Percentiles rank a stretch among this genome's conserved stretches.
Evolutionary conservation across 1,284 basidiomycete genomes (phyloP).

Genomic region (Takashimella koratensis): DNA sequence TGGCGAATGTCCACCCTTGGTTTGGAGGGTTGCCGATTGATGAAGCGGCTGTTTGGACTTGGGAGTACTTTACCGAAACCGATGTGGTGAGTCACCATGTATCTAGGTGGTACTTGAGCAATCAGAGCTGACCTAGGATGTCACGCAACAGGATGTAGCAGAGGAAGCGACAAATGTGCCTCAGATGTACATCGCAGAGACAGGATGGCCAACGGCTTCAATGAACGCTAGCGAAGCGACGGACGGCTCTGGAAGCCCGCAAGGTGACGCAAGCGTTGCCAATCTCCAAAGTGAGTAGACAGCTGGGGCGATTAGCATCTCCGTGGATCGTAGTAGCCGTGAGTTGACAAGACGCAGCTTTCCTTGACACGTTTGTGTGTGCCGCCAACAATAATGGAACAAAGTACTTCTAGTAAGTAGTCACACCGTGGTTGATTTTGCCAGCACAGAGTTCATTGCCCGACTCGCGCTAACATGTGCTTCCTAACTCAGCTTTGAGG

Average conservation of each 20-base stretch:
- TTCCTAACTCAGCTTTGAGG: slow-evolving; percentile 57
- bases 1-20: slow-evolving; percentile 67
- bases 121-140: too few relatives aligned
- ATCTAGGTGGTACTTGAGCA: neutral
- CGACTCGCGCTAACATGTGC: too few relatives aligned
- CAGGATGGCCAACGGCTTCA: slow-evolving; percentile 73
- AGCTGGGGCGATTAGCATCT: neutral
- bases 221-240: slow-evolving; percentile 57
- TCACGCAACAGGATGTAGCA: slow-evolving; percentile 38
- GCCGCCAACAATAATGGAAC: slow-evolving; percentile 75
- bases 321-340: neutral
- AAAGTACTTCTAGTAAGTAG: slow-evolving; percentile 60
- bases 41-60: slow-evolving; percentile 66
- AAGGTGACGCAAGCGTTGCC: slow-evolving; percentile 57
- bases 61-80: slow-evolving; percentile 57
- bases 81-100: slow-evolving; percentile 55
- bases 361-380: slow-evolving; percentile 83
- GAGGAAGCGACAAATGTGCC: slow-evolving; percentile 60
- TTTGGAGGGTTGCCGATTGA: slow-evolving; percentile 64
- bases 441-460: too few relatives aligned
- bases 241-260: slow-evolving; percentile 47
- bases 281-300: slow-evolving; percentile 60
- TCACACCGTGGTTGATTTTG: too few relatives aligned
- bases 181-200: slow-evolving; percentile 80
- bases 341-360: slow-evolving; percentile 42